Base-by-base conservation (phyloP, 306 rosid species). In the Gleditsia sinensis region DNA sequence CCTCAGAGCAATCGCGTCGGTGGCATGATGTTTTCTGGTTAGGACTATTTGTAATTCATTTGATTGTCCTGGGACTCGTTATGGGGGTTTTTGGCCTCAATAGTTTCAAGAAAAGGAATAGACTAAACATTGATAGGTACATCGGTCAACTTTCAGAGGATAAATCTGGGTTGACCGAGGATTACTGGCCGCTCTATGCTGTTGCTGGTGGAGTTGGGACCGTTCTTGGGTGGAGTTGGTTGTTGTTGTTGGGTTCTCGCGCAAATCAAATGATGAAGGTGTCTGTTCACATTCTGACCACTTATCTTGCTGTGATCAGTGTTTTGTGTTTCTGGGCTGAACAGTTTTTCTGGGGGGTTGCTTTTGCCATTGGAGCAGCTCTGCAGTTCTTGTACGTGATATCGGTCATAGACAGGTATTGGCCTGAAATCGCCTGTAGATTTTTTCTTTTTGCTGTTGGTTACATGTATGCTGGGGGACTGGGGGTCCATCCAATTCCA, bases 1-100 rank as follows among this genome's bases (percentile, higher is more conserved):
- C 59, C 9, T 53, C 71, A 16, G 98, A 83, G 68, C 84, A 88
- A 16, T 84, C 89, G 0, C 92, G 99, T 45, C 86, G 83, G 21
- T 95, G 98, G 99, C 92, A 87, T 6, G 99, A 95, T 46, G 77
- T 95, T 63, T 95, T 95, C 81, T 95, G 99, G 99, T 85, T 82
- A 73, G 90, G 88, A 59, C 69, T 92, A 51, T 95, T 95, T 84
- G 34, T 85, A 27, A 71, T 86, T 64, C 99, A 95, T 77, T 82
- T 90, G 91, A 63, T 88, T 74, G 74, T 72, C 13, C n/a, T 92
- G 78, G 99, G 93, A 64, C 70, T 84, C 4, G 79, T 85, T 59
- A 68, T 95, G 9, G 84, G 82, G 67, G 80, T 79, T 86, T 77
- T 90, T 13, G 99, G 99, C 57, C 73, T 90, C 33, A 88, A 90